Percentiles rank a stretch among this genome's conserved stretches.
phyloP scores from a whole-genome alignment of 768 basidiomycete genomes.

The Serendipita sp. region DNA sequence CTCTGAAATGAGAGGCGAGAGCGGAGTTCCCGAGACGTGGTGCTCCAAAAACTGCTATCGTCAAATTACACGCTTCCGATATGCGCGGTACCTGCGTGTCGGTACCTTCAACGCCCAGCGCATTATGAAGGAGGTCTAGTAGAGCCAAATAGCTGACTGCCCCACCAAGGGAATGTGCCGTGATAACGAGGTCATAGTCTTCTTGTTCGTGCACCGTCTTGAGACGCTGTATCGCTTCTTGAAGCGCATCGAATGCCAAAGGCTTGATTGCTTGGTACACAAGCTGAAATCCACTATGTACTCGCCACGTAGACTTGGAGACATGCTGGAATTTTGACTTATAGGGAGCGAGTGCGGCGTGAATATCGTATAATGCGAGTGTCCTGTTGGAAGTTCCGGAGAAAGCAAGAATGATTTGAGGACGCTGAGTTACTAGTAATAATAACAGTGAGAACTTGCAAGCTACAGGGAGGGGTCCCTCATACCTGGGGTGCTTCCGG shows the following conservation, averaged over 20 bases:
- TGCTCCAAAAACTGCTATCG: conserved; percentile 34
- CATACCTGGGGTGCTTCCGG: not conserved
- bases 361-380: conserved; percentile 35
- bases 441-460: not conserved
- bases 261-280: conserved; percentile 31
- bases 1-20: conserved; percentile 2
- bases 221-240: conserved; percentile 23
- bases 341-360: conserved; percentile 18
- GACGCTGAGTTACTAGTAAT: conserved; percentile 12
- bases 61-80: conserved; percentile 16
- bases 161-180: conserved; percentile 45
- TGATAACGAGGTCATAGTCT: conserved; percentile 30
- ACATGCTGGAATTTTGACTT: conserved; percentile 24
- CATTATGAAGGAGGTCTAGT: conserved; percentile 28
- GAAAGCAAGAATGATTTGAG: conserved; percentile 37
- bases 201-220: conserved; percentile 11
- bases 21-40: conserved; percentile 34
- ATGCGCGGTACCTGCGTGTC: not conserved
- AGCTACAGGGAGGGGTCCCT: not conserved
- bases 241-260: conserved; percentile 24
- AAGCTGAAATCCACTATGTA: conserved; percentile 42
- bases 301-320: conserved; percentile 11
- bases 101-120: not conserved
- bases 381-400: conserved; percentile 31
- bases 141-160: conserved; percentile 35